Conservation (phyloP, 2,329 filamentous ascomycete species). For the Malbranchea cinnamomea region DNA sequence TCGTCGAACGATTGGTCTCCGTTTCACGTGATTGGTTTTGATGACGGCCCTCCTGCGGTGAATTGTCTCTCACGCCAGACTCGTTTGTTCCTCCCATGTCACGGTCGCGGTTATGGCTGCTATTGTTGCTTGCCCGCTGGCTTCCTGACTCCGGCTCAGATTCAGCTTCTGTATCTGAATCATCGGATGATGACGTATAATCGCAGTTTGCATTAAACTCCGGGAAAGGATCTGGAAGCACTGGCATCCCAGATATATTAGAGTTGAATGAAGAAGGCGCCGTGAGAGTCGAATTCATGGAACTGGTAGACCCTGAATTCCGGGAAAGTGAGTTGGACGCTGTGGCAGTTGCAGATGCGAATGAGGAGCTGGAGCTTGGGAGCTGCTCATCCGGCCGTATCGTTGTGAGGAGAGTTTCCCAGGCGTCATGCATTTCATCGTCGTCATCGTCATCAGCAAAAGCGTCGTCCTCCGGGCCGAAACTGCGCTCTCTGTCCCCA, state of each 20-base stretch:
- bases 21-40: no score
- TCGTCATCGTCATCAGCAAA: slow-evolving; percentile 17
- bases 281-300: slow-evolving; percentile 31
- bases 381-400: slow-evolving; percentile 68
- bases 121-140: background rate
- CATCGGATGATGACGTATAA: slow-evolving; percentile 6
- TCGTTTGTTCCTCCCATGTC: no score
- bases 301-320: slow-evolving; percentile 19
- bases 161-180: slow-evolving; percentile 16
- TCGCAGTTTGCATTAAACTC: slow-evolving; percentile 6
- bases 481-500: slow-evolving; percentile 71
- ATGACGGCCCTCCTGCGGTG: no score
- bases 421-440: slow-evolving; percentile 40
- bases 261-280: slow-evolving; percentile 14
- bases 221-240: slow-evolving; percentile 4
- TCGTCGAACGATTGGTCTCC: slow-evolving; percentile 12
- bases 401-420: slow-evolving; percentile 69
- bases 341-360: slow-evolving; percentile 42
- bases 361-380: slow-evolving; percentile 69
- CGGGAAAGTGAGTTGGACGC: slow-evolving; percentile 16
- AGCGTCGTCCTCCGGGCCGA: slow-evolving; percentile 46
- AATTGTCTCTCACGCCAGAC: no score
- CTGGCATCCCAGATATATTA: slow-evolving; percentile 1
- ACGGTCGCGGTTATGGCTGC: no score
- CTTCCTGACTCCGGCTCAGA: background rate